Base-by-base conservation (phyloP, 169 alveolate genomes). In the Plasmodium malariae region DNA sequence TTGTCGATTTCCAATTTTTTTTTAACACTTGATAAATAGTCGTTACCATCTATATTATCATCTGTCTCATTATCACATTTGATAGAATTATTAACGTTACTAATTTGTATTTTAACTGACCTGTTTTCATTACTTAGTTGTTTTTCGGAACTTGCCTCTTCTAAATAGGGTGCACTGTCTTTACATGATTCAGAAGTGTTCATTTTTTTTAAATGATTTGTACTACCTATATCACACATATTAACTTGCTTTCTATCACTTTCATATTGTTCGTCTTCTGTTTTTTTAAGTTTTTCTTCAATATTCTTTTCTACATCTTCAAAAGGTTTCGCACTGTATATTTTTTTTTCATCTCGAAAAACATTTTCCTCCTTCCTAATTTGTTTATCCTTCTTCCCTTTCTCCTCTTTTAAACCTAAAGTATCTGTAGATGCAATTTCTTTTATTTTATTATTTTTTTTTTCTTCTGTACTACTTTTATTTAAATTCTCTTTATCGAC, bases 101-200 rank as follows among this genome's bases (percentile, higher is more conserved):
- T 71, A 17, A 32, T 49, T 19, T 14, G 1, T 21, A 49, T 26
- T 2, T 24, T 9, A 71, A 51, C 26, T 71, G 11, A 6, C 6
- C n/a, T 68, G 36, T 68, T 54, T 21, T 68, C 78, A 43, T 68
- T 32, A 68, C 60, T 40, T 37, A 43, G 34, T 1, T 28, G 36
- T 32, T 36, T 67, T 67, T 24, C 17, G 30, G 19, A 49, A 48
- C 11, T n/a, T 17, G 34, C 21, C 28, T 51, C 62, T 51, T 51
- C 62, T 51, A 19, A n/a, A n/a, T n/a, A 51, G 62, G 3, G 5
- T 11, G 62, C 12, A n/a, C 21, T 34, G 11, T 14, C 74, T 67
- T 37, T 28, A 67, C 28, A 11, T 36, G 57, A 9, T 32, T 67
- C 7, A 3, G 21, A 67, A 48, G 17, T 34, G 74, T 65, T 45